Evolutionary conservation across 2,329 filamentous ascomycete species (phyloP), one percentile per base, ranked within the genome.

Genomic region (Colletotrichum somersetense): DNA sequence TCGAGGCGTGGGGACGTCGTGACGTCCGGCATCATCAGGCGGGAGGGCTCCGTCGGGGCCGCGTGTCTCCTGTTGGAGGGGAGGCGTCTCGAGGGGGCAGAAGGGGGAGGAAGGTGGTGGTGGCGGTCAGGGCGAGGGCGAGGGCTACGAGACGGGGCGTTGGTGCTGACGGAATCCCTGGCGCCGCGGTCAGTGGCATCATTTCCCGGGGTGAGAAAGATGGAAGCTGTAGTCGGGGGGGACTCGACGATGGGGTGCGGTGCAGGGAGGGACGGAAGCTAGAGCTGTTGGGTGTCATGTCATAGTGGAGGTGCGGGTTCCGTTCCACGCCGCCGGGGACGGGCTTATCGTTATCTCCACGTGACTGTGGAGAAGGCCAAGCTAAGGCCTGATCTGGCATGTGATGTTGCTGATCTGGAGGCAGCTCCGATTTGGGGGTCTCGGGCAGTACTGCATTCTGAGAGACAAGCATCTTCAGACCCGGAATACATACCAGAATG

Each of bases 321-420:
- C 65, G 65, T 55, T 62, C 56, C 65, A 56, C 18, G 26, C 33
- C 46, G 55, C 66, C 35, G 67, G 55, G 44, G 71, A 59, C 23
- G 1, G 0, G 4, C 73, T 73, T 71, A 74, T 74, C 73, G 63
- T 30, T 72, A 74, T 74, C 67, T 0, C 23, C 73, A 74, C 73
- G 73, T 74, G 73, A 74, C 35, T 26, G 50, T 35, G 48, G 38
- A 33, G 63, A 14, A 18, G 14, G 30, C 30, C 4, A 30, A 5
- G 30, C 30, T 3, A 3, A 3, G 3, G n/a, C 38, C 23, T 71
- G 72, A 64, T 67, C 20, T 56, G 52, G 70, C 70, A 72, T 72
- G 70, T 72, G 70, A 64, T 48, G 11, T 23, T 58, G 35, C 4
- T 35, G 11, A 6, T 58, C 11, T 5, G 52, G 23, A 23, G n/a